Evolutionary conservation across 1,284 basidiomycete genomes (phyloP).

Genomic region (Marasmius sp.): DNA sequence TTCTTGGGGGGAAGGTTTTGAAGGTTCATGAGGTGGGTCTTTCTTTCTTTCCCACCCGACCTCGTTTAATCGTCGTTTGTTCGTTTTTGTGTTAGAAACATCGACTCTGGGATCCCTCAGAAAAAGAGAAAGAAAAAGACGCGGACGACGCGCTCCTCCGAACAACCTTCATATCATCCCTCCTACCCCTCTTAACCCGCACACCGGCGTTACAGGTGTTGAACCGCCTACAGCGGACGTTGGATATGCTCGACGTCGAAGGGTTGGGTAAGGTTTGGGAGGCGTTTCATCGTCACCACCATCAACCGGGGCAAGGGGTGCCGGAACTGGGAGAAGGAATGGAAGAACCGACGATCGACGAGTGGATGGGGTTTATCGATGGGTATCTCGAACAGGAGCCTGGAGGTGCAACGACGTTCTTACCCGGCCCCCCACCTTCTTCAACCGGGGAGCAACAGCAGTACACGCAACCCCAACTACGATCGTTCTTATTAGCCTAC

Average conservation of each 20-base stretch:
- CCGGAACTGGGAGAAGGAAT: conserved; percentile 18
- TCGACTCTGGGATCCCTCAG: neutral
- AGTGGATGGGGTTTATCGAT: conserved; percentile 61
- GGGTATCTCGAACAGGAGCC: conserved; percentile 40
- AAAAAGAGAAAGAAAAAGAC: conserved; percentile 11
- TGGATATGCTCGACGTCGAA: conserved; percentile 85
- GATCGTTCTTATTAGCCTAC: conserved; percentile 70
- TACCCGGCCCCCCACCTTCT: neutral
- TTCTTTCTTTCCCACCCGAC: neutral
- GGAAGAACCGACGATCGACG: conserved; percentile 28
- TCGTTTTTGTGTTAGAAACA: neutral
- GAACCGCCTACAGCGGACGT: conserved; percentile 67
- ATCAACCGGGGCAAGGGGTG: neutral
- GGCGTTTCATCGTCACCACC: conserved; percentile 15
- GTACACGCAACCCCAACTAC: conserved; percentile 37
- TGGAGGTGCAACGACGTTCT: neutral
- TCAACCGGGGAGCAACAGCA: neutral
- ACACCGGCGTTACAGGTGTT: conserved; percentile 62
- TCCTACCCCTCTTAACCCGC: conserved; percentile 53
- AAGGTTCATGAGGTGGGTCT: conserved; percentile 59
- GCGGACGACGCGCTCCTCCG: conserved; percentile 23
- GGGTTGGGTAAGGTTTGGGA: conserved; percentile 60
- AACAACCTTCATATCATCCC: conserved; percentile 41
- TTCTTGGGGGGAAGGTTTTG: conserved; percentile 43
- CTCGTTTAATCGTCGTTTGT: neutral